Conservation (phyloP, 352 stramenopile genomes). For the Stephanocyclus meneghinianus region DNA sequence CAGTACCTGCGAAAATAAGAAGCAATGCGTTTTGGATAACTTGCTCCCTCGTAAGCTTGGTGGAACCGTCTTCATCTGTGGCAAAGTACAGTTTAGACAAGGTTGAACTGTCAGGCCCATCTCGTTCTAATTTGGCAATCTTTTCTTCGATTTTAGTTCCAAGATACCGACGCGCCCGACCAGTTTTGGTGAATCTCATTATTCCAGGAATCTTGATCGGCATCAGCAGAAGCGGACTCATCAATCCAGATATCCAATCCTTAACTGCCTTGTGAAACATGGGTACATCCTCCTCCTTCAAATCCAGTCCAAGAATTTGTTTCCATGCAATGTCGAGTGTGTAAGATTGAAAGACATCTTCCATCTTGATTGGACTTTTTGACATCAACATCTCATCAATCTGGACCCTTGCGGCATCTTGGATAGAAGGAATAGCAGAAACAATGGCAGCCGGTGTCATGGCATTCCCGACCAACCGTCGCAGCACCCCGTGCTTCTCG, state of each 20-base stretch:
- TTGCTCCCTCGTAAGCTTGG: conserved; percentile 27
- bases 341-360: conserved; percentile 44
- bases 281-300: conserved; percentile 36
- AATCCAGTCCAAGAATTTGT: conserved; percentile 48
- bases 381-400: conserved; percentile 17
- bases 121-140: conserved; percentile 39
- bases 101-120: conserved; percentile 53
- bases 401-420: conserved; percentile 29
- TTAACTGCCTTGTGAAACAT: conserved; percentile 32
- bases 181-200: conserved; percentile 11
- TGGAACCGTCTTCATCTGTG: conserved; percentile 28
- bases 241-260: conserved; percentile 31
- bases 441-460: conserved; percentile 32
- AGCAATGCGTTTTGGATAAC: conserved; percentile 57
- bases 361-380: conserved; percentile 25
- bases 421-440: conserved; percentile 24
- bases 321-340: conserved; percentile 55
- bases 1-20: conserved; percentile 52
- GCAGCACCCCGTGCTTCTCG: conserved; percentile 19
- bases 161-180: conserved; percentile 32
- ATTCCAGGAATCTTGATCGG: conserved; percentile 16
- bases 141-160: conserved; percentile 48
- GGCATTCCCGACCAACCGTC: conserved; percentile 22
- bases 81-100: conserved; percentile 53
- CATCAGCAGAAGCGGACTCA: conserved; percentile 16